Evolutionary conservation across 805 yeast genomes (phyloP), one percentile per base, ranked within the genome.

Genomic region (Saturnispora dispora): DNA sequence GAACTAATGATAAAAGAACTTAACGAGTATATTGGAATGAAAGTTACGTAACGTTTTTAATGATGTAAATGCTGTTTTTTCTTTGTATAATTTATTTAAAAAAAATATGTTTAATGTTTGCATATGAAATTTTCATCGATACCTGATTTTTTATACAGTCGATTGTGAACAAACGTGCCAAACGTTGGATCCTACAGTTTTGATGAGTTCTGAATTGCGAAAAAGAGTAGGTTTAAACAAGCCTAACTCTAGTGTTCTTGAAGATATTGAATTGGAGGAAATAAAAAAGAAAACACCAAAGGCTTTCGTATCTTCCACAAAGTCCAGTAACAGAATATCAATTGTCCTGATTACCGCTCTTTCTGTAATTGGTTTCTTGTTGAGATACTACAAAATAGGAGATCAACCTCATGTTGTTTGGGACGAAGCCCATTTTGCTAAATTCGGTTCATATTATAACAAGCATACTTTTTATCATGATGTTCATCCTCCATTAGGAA

Each of bases 401-500:
- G 72, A 76, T 52, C 85, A 88, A 55, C 73, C 77, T 52, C 74
- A 77, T 51, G 97, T 93, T 30, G 93, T 93, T 23, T 90, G 97
- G 97, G 97, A 89, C 70, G 97, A 89, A 66, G 97, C 96, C 40
- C 96, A 90, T 71, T 91, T 91, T 67, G 95, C 93, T 42, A 85
- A 84, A 64, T 86, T 86, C 64, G 95, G 95, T 44, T 82, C 91
- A 3, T 81, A 85, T 60, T 86, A 86, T 65, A 69, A 85, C 57
- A 77, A 82, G 64, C 88, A 82, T 61, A 89, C 85, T 60, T 85
- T 85, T 63, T 86, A 86, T 61, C 88, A 82, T 59, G 95, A 86
- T 69, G 95, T 86, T 30, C 95, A 86, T 63, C 95, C 95, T 20
- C 95, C 95, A 1, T 72, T 86, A 58, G 95, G 93, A 9, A 86